Percentiles rank a stretch among this genome's conserved stretches.
Evolutionary conservation across 192 early-diverging fungal species (phyloP).

Genomic region (Chytriomyces sp.): DNA sequence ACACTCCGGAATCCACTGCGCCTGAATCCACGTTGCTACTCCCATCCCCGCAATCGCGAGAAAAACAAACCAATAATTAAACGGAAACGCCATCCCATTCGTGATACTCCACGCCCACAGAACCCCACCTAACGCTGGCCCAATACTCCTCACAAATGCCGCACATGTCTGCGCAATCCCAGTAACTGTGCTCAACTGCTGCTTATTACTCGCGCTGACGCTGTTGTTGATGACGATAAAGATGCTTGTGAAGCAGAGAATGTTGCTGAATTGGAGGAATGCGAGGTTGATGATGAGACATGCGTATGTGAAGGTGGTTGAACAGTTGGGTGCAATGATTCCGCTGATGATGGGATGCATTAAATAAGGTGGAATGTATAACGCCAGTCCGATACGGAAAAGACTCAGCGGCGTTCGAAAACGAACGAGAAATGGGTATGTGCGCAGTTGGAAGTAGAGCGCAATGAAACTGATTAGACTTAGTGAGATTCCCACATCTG

Average conservation of each 20-base stretch:
- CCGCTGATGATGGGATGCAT: constrained; percentile 3
- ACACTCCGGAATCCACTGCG: background rate
- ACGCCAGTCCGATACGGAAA: background rate
- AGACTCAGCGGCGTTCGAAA: background rate
- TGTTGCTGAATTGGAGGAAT: constrained; percentile 19
- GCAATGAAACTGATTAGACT: background rate
- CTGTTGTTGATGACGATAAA: constrained; percentile 23
- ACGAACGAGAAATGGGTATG: constrained; percentile 29
- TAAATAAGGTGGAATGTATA: background rate
- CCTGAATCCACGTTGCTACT: background rate
- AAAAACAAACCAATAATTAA: constrained; percentile 33
- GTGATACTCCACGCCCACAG: constrained; percentile 28
- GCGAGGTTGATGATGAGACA: constrained; percentile 9
- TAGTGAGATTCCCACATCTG: background rate
- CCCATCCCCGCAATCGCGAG: background rate
- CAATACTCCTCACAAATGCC: constrained; percentile 25
- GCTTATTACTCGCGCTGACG: background rate
- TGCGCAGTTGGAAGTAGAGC: constrained; percentile 13
- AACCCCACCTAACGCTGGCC: constrained; percentile 22
- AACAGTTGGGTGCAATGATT: background rate
- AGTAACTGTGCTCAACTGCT: constrained; percentile 11
- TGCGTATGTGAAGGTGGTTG: background rate
- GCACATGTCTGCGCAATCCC: constrained; percentile 21
- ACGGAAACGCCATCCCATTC: constrained; percentile 12
- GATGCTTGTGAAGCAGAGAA: constrained; percentile 21